Conservation (phyloP, 805 yeast species). For the Pichia nanzhaoensis region DNA sequence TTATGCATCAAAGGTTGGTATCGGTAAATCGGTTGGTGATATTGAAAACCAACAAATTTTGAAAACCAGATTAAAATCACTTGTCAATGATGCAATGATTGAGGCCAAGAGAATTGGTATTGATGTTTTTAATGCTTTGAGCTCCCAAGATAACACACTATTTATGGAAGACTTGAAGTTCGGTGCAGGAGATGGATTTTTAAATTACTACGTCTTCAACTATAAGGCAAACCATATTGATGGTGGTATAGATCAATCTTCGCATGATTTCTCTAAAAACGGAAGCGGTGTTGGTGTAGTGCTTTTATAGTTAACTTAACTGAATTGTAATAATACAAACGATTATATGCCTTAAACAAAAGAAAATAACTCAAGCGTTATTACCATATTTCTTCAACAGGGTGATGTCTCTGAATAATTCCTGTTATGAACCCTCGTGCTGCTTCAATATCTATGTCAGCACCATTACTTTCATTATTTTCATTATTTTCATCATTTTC, state of each 20-base stretch:
- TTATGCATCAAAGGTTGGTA: conserved; percentile 70
- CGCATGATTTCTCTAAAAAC: conserved; percentile 21
- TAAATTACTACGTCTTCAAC: conserved; percentile 88
- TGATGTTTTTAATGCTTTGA: conserved; percentile 91
- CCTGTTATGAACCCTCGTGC: conserved; percentile 1
- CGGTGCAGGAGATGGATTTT: conserved; percentile 88
- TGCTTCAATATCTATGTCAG: conserved; percentile 3
- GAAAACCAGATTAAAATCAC: conserved; percentile 49
- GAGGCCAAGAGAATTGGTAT: conserved; percentile 60
- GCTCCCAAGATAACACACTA: conserved; percentile 82
- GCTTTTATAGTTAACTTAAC: conserved; percentile 43
- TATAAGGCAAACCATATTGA: conserved; percentile 72
- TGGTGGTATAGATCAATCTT: conserved; percentile 66
- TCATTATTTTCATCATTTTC: not conserved
- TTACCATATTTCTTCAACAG: conserved; percentile 5
- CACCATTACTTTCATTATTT: too few relatives aligned
- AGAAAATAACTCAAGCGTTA: not conserved
- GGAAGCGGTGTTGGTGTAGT: conserved; percentile 89
- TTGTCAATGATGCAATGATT: conserved; percentile 71
- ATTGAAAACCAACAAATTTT: conserved; percentile 26
- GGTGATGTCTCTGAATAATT: conserved; percentile 1
- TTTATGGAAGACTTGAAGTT: conserved; percentile 80
- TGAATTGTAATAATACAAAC: not conserved
- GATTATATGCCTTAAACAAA: not conserved
- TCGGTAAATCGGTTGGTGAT: conserved; percentile 30